phyloP scores from a whole-genome alignment of 139 green algal genomes.

The Yamagishiella unicocca region DNA sequence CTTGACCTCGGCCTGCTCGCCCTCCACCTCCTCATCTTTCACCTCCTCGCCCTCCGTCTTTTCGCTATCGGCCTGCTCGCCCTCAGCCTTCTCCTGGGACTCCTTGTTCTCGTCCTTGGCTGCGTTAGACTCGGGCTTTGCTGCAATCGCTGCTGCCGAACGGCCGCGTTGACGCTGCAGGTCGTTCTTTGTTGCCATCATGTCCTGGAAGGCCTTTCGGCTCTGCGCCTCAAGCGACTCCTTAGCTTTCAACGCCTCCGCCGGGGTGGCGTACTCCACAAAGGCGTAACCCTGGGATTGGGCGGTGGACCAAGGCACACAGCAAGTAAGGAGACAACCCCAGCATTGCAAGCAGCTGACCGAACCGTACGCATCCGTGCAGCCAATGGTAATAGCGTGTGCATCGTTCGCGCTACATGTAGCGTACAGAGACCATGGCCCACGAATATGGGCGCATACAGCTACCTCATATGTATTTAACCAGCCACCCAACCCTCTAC shows the following conservation, averaged over 20 bases:
- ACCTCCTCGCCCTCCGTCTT: conserved; percentile 29
- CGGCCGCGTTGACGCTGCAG: conserved; percentile 27
- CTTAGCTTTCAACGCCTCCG: conserved; percentile 53
- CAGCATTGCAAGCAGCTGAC: no score
- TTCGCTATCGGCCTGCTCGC: conserved; percentile 18
- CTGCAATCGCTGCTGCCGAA: neutral
- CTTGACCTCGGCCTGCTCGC: neutral
- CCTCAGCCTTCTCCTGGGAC: neutral
- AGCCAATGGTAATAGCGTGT: no score
- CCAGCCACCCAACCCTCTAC: no score
- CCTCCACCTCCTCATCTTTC: conserved; percentile 33
- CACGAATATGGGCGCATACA: no score
- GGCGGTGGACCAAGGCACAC: no score
- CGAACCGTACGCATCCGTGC: no score
- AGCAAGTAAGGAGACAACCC: no score
- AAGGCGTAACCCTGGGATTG: conserved; percentile 71
- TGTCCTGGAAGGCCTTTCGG: conserved; percentile 41
- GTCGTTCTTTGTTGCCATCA: conserved; percentile 48
- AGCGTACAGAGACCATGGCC: no score
- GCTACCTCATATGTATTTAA: no score
- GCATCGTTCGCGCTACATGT: no score
- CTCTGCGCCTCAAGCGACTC: conserved; percentile 61
- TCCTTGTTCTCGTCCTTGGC: neutral
- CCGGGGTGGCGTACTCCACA: conserved; percentile 69
- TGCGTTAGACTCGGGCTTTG: neutral